These are phyloP conservation scores for Pleurostoma richardsiae DNA, from an alignment of 2,329 filamentous ascomycete species.

Conservation along the genomic window DNA sequence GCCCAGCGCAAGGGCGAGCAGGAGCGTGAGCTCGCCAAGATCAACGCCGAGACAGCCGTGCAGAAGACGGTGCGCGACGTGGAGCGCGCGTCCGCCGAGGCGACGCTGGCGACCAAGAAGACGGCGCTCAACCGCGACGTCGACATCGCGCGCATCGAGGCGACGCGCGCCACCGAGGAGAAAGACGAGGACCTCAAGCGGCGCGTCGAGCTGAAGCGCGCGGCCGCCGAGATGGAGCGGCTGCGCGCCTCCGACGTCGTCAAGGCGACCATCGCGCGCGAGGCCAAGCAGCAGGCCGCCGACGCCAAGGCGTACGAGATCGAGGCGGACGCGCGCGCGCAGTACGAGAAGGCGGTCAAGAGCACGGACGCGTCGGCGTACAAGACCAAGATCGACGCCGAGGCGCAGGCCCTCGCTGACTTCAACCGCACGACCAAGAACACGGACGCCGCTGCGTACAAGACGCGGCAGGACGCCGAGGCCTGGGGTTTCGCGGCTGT, in stretches of 20 bases:
- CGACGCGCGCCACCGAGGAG: conserved; percentile 66
- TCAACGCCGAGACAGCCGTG: conserved; percentile 79
- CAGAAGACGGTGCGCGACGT: conserved; percentile 80
- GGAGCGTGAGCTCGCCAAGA: conserved; percentile 83
- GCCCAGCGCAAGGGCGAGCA: conserved; percentile 73
- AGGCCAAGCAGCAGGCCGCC: conserved; percentile 64
- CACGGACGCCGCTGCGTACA: conserved; percentile 42
- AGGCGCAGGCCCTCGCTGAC: conserved; percentile 39
- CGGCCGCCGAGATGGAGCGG: conserved; percentile 74
- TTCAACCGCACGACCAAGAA: conserved; percentile 42
- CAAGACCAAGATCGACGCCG: conserved; percentile 39
- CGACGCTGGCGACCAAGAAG: conserved; percentile 67
- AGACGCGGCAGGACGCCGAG: conserved; percentile 40
- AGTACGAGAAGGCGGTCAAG: conserved; percentile 47
- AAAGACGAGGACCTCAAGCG: conserved; percentile 77
- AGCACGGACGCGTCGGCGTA: conserved; percentile 47
- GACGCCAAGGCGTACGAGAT: conserved; percentile 62
- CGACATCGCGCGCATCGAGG: conserved; percentile 70
- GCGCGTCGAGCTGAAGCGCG: conserved; percentile 72
- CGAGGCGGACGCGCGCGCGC: conserved; percentile 53
- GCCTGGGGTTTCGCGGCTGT: conserved; percentile 28
- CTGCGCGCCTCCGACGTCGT: conserved; percentile 74
- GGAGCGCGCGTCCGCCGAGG: conserved; percentile 74
- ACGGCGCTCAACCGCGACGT: conserved; percentile 69
- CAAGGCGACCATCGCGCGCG: conserved; percentile 65